Conservation (phyloP, 805 yeast genomes). For the Nakazawaea wickerhamii region DNA sequence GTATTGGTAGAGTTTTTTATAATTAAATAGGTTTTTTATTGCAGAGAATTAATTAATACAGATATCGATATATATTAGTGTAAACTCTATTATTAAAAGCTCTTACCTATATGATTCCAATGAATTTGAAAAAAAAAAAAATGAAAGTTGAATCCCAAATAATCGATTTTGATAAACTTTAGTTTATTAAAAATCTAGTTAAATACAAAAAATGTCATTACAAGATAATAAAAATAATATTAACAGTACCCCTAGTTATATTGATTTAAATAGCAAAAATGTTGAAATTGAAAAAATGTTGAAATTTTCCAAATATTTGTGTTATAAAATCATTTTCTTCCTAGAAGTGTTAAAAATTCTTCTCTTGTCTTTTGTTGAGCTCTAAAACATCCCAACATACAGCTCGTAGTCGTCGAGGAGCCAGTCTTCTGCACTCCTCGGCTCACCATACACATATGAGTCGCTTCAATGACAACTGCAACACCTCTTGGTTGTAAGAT, state of each 20-base stretch:
- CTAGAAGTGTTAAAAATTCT: conserved; percentile 81
- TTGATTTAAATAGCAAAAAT: no score
- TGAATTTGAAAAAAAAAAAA: background rate
- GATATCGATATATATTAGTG: no score
- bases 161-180: no score
- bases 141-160: conserved; percentile 10
- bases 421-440: conserved; percentile 97
- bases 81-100: no score
- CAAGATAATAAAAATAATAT: no score
- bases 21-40: background rate
- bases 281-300: conserved; percentile 12
- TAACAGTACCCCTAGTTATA: no score
- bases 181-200: no score
- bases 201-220: no score
- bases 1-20: conserved; percentile 51
- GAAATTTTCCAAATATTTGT: conserved; percentile 11
- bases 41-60: no score
- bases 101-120: no score
- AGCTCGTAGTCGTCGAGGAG: conserved; percentile 86
- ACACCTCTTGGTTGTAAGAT: conserved; percentile 93
- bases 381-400: conserved; percentile 96
- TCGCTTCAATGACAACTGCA: conserved; percentile 96
- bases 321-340: conserved; percentile 47
- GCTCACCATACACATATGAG: conserved; percentile 99
- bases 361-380: conserved; percentile 93